Conservation (phyloP, 371 early-diverging fungal genomes). For the Paraphysoderma sedebokerense region DNA sequence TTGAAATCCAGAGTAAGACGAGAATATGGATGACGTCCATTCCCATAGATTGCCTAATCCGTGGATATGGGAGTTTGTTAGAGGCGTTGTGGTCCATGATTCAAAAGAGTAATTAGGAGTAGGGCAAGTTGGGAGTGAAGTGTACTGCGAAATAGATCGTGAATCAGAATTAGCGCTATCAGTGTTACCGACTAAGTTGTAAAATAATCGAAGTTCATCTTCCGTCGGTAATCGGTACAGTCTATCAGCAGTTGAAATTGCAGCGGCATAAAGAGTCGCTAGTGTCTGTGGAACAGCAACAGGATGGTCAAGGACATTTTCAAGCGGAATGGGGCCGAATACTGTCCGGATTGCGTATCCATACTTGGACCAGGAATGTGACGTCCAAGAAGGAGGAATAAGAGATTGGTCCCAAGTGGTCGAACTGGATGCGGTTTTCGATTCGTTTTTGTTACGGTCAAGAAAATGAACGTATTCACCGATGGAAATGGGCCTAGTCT, state of each 20-base stretch:
- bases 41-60: conserved; percentile 63
- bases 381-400: neutral
- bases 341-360: conserved; percentile 36
- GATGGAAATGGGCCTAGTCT: conserved; percentile 62
- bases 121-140: conserved; percentile 16
- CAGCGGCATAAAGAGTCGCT: conserved; percentile 41
- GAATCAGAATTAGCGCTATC: neutral
- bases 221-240: conserved; percentile 48
- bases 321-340: conserved; percentile 36
- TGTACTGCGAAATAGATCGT: conserved; percentile 7
- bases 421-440: neutral
- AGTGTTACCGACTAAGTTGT: conserved; percentile 7
- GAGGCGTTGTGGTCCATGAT: conserved; percentile 35
- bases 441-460: conserved; percentile 3
- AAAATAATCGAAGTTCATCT: conserved; percentile 26
- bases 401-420: conserved; percentile 5
- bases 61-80: conserved; percentile 17
- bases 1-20: conserved; percentile 33
- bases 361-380: neutral
- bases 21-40: conserved; percentile 53
- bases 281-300: conserved; percentile 49
- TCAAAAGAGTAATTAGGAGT: conserved; percentile 33
- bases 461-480: conserved; percentile 50
- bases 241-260: neutral
- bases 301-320: conserved; percentile 45